A percentile compares a stretch with the other conserved stretches of the same genome.
Conservation (phyloP, 208 protist species). For the Blastocrithidia nonstop region DNA sequence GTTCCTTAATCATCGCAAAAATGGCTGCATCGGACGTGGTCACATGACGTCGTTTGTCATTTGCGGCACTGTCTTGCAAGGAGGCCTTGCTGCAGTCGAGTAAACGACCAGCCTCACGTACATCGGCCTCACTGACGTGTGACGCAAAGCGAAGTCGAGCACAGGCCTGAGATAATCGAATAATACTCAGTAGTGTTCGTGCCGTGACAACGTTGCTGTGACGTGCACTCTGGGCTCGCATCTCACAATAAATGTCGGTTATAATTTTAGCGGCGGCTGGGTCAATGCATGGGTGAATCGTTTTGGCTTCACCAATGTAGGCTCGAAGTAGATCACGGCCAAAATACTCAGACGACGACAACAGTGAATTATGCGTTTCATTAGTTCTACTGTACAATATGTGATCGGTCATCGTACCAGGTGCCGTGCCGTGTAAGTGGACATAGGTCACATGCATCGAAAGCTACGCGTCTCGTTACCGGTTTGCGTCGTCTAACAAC, state of each 20-base stretch:
- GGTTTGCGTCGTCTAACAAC: conserved; percentile 75
- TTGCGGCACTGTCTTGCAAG: conserved; percentile 35
- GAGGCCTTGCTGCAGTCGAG: conserved; percentile 81
- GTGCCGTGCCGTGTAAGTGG: conserved; percentile 64
- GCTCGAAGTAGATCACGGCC: conserved; percentile 66
- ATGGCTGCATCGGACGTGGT: conserved; percentile 71
- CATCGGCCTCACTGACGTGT: conserved; percentile 69
- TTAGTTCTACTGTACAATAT: conserved; percentile 16
- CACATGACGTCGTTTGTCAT: conserved; percentile 22
- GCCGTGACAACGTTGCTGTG: conserved; percentile 76
- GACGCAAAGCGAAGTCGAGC: conserved; percentile 80
- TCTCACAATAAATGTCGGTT: conserved; percentile 82
- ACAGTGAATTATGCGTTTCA: too few species aligned
- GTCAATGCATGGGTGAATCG: conserved; percentile 69
- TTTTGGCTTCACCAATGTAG: conserved; percentile 73
- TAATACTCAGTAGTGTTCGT: conserved; percentile 80
- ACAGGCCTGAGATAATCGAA: conserved; percentile 90
- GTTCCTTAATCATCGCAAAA: conserved; percentile 66
- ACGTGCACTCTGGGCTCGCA: conserved; percentile 64
- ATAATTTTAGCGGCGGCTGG: conserved; percentile 50
- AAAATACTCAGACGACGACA: conserved; percentile 53
- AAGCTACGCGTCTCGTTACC: conserved; percentile 84
- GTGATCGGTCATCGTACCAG: conserved; percentile 34
- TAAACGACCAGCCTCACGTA: conserved; percentile 79
- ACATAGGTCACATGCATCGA: conserved; percentile 90